phyloP scores from a whole-genome alignment of 2,329 filamentous ascomycete species.

The Spiromastix sp. region DNA sequence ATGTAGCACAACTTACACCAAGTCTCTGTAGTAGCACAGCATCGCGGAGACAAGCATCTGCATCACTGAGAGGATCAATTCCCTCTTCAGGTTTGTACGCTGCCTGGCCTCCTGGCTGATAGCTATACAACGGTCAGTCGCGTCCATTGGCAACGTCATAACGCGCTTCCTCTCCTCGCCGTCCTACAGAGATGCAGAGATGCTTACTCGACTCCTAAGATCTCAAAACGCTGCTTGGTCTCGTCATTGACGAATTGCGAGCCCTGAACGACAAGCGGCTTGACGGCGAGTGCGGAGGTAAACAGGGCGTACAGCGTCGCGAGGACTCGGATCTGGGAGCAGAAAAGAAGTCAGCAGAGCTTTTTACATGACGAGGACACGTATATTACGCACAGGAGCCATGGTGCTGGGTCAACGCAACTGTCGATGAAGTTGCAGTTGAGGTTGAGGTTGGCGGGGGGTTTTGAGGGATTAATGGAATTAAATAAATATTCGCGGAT shows the following conservation, averaged over 20 bases:
- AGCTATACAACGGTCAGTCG: slow-evolving; percentile 27
- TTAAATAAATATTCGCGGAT: no score
- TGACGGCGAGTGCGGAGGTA: slow-evolving; percentile 40
- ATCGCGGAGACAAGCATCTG: slow-evolving; percentile 50
- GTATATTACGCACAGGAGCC: slow-evolving; percentile 3
- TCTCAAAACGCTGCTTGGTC: slow-evolving; percentile 49
- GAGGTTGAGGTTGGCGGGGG: no score
- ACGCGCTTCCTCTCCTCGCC: background rate
- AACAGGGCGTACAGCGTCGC: slow-evolving; percentile 32
- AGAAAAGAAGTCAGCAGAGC: background rate
- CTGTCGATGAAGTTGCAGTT: no score
- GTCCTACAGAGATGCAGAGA: slow-evolving; percentile 1
- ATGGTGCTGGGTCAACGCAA: no score
- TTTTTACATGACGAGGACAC: background rate
- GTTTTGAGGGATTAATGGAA: no score
- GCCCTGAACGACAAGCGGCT: slow-evolving; percentile 46
- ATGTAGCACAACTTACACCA: slow-evolving; percentile 36
- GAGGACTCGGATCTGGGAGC: slow-evolving; percentile 16
- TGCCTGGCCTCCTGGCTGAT: slow-evolving; percentile 52
- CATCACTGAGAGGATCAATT: slow-evolving; percentile 47
- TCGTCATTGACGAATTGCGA: slow-evolving; percentile 52
- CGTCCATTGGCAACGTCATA: background rate
- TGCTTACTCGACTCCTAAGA: slow-evolving; percentile 50
- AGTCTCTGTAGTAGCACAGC: slow-evolving; percentile 53
- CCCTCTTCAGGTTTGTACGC: slow-evolving; percentile 42